Evolutionary conservation across 2,329 filamentous ascomycete genomes (phyloP).

Genomic region (Venturia asperata): DNA sequence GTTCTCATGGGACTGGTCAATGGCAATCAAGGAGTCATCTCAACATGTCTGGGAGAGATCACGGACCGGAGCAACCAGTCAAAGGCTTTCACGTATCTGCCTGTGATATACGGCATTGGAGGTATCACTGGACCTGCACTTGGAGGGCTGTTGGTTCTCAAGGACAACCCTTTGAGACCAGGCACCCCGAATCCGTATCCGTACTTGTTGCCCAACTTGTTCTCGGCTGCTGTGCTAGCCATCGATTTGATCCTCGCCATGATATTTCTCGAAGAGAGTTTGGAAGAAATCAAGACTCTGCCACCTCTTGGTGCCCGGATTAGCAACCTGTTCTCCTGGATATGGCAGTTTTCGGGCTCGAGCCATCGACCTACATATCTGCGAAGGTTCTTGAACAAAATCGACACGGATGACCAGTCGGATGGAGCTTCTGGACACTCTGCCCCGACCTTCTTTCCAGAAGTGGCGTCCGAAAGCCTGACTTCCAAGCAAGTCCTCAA

Average conservation of each 20-base stretch:
- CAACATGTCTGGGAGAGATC: constrained; percentile 87
- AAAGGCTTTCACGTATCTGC: constrained; percentile 85
- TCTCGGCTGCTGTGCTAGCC: constrained; percentile 64
- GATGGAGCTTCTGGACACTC: constrained; percentile 10
- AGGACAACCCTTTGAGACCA: constrained; percentile 48
- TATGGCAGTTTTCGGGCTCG: constrained; percentile 61
- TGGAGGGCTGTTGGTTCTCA: constrained; percentile 74
- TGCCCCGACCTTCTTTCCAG: constrained; percentile 32
- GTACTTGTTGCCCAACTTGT: constrained; percentile 76
- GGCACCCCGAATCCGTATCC: constrained; percentile 58
- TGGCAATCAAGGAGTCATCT: constrained; percentile 89
- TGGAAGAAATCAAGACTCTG: constrained; percentile 58
- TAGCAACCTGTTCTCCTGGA: constrained; percentile 55
- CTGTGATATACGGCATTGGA: constrained; percentile 91
- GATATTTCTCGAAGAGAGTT: constrained; percentile 81
- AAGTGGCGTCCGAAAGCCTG: constrained; percentile 36
- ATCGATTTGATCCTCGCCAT: constrained; percentile 65
- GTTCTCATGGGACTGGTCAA: constrained; percentile 87
- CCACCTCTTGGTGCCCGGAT: constrained; percentile 55
- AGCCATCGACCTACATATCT: constrained; percentile 54
- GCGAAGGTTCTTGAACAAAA: constrained; percentile 32
- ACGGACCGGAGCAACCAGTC: constrained; percentile 95
- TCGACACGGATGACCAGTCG: constrained; percentile 17
- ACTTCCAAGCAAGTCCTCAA: constrained; percentile 60
- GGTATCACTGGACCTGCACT: constrained; percentile 87